Conservation (phyloP, 345 rosid genomes). For the Balakata baccata region DNA sequence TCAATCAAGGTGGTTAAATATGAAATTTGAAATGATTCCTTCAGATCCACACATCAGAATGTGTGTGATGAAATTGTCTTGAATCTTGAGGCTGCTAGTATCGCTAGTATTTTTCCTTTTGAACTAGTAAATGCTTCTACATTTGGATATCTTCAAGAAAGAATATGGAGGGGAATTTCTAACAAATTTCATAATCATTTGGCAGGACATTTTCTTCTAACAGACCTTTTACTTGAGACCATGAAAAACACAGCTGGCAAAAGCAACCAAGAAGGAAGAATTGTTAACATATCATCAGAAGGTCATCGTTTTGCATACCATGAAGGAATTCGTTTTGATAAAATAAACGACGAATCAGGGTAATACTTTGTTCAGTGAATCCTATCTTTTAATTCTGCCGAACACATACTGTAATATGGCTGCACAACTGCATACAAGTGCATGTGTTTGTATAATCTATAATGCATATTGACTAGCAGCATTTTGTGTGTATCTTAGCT, state of each 20-base stretch:
- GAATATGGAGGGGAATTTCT: neutral
- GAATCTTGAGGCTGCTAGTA: neutral
- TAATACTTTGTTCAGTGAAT: constrained; percentile 15
- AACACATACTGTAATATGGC: neutral
- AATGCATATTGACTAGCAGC: neutral
- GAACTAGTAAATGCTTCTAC: neutral
- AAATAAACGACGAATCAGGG: constrained; percentile 42
- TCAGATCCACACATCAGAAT: neutral
- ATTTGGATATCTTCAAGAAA: neutral
- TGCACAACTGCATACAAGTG: neutral
- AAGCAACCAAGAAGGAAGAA: constrained; percentile 46
- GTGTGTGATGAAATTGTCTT: no score
- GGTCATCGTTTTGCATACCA: constrained; percentile 35
- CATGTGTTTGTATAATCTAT: neutral
- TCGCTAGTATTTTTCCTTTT: neutral
- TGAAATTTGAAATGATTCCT: neutral
- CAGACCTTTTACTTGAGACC: constrained; percentile 42
- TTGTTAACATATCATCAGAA: constrained; percentile 42
- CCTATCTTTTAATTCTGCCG: neutral
- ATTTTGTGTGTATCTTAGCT: neutral
- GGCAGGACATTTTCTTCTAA: constrained; percentile 55
- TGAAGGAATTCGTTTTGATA: constrained; percentile 46
- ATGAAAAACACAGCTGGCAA: constrained; percentile 44
- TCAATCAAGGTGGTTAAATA: neutral
- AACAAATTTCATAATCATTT: constrained; percentile 5